Evolutionary conservation across 2,329 filamentous ascomycete genomes (phyloP).

Genomic region (Kalmusia sp.): DNA sequence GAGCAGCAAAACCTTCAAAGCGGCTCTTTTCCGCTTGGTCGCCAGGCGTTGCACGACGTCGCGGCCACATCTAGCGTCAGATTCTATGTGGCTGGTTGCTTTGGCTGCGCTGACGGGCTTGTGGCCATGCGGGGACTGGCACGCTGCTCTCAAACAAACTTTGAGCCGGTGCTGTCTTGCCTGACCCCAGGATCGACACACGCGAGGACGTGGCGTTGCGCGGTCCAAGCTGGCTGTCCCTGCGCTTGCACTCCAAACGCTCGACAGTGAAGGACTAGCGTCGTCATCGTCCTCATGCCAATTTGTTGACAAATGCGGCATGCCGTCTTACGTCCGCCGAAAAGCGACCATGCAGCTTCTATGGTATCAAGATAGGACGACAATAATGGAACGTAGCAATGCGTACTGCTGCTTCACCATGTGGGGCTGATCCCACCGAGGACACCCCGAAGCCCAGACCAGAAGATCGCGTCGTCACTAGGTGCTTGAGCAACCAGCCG

Average conservation of each 20-base stretch:
- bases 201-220: conserved; percentile 18
- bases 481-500: conserved; percentile 28
- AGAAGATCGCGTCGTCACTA: conserved; percentile 34
- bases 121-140: conserved; percentile 34
- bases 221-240: conserved; percentile 32
- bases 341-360: not conserved
- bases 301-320: conserved; percentile 16
- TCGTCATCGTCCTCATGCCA: conserved; percentile 20
- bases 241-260: conserved; percentile 40
- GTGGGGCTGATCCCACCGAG: conserved; percentile 38
- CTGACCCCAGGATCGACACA: conserved; percentile 37
- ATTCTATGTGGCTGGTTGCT: conserved; percentile 12
- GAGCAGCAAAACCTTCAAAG: conserved; percentile 1
- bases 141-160: conserved; percentile 35
- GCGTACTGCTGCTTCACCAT: conserved; percentile 22
- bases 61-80: conserved; percentile 9
- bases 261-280: conserved; percentile 27
- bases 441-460: conserved; percentile 27
- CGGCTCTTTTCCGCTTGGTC: conserved; percentile 18
- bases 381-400: conserved; percentile 26
- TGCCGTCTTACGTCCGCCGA: conserved; percentile 5
- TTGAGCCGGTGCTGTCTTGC: conserved; percentile 35
- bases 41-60: not conserved
- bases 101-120: conserved; percentile 37
- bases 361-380: conserved; percentile 2